phyloP scores from a whole-genome alignment of 176 grass and related monocot genomes.

The Urochloa ruziziensis region DNA sequence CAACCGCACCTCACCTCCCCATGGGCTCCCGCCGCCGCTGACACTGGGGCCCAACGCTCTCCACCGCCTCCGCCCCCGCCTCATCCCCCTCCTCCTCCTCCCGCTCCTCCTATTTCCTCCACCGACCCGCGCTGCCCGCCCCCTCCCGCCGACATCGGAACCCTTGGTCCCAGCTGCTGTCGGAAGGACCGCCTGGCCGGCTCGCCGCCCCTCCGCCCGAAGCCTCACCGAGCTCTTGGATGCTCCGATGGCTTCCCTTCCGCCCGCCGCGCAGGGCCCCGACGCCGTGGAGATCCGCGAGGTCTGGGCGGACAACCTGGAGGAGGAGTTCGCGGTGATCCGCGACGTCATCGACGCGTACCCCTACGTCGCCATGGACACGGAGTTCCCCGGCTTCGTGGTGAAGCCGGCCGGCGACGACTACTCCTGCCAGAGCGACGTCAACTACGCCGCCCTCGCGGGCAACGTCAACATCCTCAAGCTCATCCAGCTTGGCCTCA shows the following conservation, averaged over 20 bases:
- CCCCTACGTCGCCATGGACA: constrained; percentile 76
- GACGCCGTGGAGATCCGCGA: constrained; percentile 68
- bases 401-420: constrained; percentile 16
- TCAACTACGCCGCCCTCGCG: constrained; percentile 64
- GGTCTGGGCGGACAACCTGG: constrained; percentile 68
- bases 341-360: constrained; percentile 52
- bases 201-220: not conserved
- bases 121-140: not conserved
- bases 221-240: constrained; percentile 24
- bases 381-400: constrained; percentile 80
- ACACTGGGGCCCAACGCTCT: constrained; percentile 12
- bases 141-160: not conserved
- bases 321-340: constrained; percentile 69
- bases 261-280: not conserved
- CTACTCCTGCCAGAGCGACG: constrained; percentile 23
- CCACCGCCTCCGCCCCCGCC: not conserved
- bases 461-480: constrained; percentile 79
- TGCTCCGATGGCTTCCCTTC: constrained; percentile 39
- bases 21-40: constrained; percentile 16
- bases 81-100: not conserved
- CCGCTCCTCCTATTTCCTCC: not conserved
- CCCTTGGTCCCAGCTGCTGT: constrained; percentile 24
- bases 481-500: constrained; percentile 82
- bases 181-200: not conserved
- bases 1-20: not conserved